phyloP scores from a whole-genome alignment of 2,329 filamentous ascomycete genomes.

The Leptosphaerulina australis region DNA sequence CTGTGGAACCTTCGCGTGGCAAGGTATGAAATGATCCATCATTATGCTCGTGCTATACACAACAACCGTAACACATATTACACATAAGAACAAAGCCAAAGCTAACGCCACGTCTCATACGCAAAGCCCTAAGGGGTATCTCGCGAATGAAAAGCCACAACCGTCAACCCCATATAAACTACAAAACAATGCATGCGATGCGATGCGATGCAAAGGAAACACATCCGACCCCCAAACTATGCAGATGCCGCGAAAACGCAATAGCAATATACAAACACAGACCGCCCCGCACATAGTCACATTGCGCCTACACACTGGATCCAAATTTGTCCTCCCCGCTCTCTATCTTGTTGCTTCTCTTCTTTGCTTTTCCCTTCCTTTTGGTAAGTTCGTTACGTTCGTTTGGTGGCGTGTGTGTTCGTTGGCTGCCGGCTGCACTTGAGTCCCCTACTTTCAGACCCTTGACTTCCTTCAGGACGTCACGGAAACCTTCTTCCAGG shows the following conservation, averaged over 20 bases:
- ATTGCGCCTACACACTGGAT: conserved; percentile 30
- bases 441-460: conserved; percentile 58
- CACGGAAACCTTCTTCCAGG: conserved; percentile 86
- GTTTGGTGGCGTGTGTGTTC: conserved; percentile 37
- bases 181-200: conserved; percentile 13
- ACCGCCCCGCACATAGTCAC: background rate
- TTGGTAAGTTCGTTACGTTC: conserved; percentile 30
- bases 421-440: conserved; percentile 32
- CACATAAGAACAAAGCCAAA: conserved; percentile 2
- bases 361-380: conserved; percentile 43
- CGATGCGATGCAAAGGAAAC: conserved; percentile 1
- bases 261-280: background rate
- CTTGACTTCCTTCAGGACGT: conserved; percentile 82
- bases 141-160: conserved; percentile 15
- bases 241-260: conserved; percentile 7
- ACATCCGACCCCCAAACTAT: conserved; percentile 7
- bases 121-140: conserved; percentile 20
- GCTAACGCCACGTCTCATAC: conserved; percentile 17
- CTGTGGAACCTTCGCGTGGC: background rate
- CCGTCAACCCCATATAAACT: background rate
- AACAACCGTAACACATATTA: background rate
- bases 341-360: conserved; percentile 28
- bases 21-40: background rate
- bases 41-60: conserved; percentile 5
- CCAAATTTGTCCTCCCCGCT: conserved; percentile 35